Base-by-base conservation (phyloP, 306 rosid genomes). In the Dalbergia cultrata region DNA sequence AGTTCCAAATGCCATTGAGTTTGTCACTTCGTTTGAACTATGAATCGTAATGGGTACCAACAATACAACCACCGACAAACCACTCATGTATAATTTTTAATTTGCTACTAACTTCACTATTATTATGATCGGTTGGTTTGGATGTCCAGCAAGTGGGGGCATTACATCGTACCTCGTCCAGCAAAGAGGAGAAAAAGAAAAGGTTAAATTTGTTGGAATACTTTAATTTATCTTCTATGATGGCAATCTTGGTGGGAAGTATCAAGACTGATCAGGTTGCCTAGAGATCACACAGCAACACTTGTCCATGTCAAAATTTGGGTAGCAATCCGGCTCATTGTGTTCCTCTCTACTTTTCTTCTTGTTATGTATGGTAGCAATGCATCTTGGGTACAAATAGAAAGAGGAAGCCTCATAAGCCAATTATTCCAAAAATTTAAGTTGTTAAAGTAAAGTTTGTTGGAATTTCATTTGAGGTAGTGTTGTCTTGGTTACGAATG, bases 251-350 rank as follows among this genome's bases (percentile, higher is more conserved):
- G 52, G 39, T 39, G 39, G 77, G 44, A 59, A 19, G 45, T 69
- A 63, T 69, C 22, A 72, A 59, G 19, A 64, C 47, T 35, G 5
- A 1, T 54, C 19, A 66, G 34, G 18, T 65, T 82, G 93, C 87
- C 86, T 41, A 76, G 53, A 47, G 80, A 72, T 82, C 79, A 41
- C 83, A 62, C 82, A 81, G 79, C 92, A 84, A 79, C 78, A 81
- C 58, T 76, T 81, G 85, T 83, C 85, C 12, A 14, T 74, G 84
- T 80, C 74, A 74, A 64, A 47, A 41, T 31, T 43, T 63, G 9
- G 80, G 67, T 41, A 26, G 37, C 78, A 80, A 70, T 35, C 47
- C 17, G 17, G 2, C 13, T 26, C 26, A 22, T 78, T 59, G 39
- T 0, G 14, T 72, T 17, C 37, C 17, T 43, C 7, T 43, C 12